Percentiles rank a stretch among this genome's conserved stretches.
Conservation (phyloP, 1,139 yeast genomes). For the Candida sojae region DNA sequence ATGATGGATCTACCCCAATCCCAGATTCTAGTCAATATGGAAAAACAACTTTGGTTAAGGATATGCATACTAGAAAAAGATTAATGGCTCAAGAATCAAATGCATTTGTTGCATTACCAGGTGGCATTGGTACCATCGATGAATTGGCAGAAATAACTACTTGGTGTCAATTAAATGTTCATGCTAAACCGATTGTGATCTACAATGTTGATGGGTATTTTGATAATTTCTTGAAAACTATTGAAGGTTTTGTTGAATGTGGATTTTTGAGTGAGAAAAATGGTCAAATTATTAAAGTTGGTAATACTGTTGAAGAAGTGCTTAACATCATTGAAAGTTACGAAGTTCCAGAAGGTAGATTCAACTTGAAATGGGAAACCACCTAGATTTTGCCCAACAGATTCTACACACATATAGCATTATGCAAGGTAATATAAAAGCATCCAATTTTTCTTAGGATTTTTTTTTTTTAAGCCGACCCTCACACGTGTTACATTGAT, state of each 20-base stretch:
- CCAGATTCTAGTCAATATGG: slow-evolving; percentile 68
- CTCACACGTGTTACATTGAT: background rate
- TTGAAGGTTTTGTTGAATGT: slow-evolving; percentile 53
- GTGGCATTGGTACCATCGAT: slow-evolving; percentile 90
- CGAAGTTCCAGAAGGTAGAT: slow-evolving; percentile 71
- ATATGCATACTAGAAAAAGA: slow-evolving; percentile 88
- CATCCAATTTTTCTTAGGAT: no score
- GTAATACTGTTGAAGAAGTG: slow-evolving; percentile 67
- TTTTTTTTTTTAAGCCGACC: background rate
- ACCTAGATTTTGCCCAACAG: slow-evolving; percentile 18
- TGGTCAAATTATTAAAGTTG: slow-evolving; percentile 69
- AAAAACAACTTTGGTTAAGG: slow-evolving; percentile 76
- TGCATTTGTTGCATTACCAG: slow-evolving; percentile 88
- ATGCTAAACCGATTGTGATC: slow-evolving; percentile 74
- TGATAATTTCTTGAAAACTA: slow-evolving; percentile 65
- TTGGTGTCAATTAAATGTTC: slow-evolving; percentile 86
- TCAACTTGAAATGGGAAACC: slow-evolving; percentile 68
- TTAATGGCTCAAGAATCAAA: slow-evolving; percentile 87
- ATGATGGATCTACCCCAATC: slow-evolving; percentile 64
- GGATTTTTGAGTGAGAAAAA: slow-evolving; percentile 74
- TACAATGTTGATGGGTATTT: slow-evolving; percentile 81
- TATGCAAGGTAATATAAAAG: no score
- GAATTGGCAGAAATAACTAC: slow-evolving; percentile 89
- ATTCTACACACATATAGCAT: background rate
- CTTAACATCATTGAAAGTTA: slow-evolving; percentile 61